Conservation (phyloP, 805 yeast species). For the Kazachstania kunashirensis region DNA sequence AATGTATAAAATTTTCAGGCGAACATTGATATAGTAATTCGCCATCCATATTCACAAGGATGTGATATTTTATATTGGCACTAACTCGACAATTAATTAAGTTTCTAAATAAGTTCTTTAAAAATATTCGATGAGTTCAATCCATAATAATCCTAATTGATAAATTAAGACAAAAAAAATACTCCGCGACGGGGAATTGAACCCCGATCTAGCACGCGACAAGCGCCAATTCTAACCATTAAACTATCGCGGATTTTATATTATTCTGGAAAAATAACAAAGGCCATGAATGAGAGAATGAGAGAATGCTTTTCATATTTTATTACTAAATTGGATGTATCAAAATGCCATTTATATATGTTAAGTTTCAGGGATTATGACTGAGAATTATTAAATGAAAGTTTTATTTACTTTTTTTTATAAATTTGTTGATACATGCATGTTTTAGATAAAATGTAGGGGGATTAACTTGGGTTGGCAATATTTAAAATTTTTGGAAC, state of each 20-base stretch:
- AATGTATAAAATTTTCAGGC: conserved; percentile 8
- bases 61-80: not conserved
- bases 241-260: conserved; percentile 6
- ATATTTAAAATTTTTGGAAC: conserved; percentile 2
- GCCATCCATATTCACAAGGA: not conserved
- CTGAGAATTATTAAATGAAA: too few relatives aligned
- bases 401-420: too few relatives aligned
- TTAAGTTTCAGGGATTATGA: too few relatives aligned
- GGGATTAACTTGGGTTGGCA: conserved; percentile 3
- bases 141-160: too few relatives aligned
- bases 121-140: not conserved
- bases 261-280: too few relatives aligned
- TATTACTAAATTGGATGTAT: too few relatives aligned
- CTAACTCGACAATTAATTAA: not conserved
- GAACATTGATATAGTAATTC: conserved; percentile 5
- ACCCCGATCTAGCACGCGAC: conserved; percentile 28
- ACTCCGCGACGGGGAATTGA: conserved; percentile 24
- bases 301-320: too few relatives aligned
- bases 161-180: not conserved
- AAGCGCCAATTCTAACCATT: conserved; percentile 19
- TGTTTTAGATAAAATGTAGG: too few relatives aligned
- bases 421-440: too few relatives aligned
- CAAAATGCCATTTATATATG: too few relatives aligned
- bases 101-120: not conserved
- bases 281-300: too few relatives aligned